Base-by-base conservation (phyloP, 2,329 filamentous ascomycete genomes). In the Aspergillus neoniger region DNA sequence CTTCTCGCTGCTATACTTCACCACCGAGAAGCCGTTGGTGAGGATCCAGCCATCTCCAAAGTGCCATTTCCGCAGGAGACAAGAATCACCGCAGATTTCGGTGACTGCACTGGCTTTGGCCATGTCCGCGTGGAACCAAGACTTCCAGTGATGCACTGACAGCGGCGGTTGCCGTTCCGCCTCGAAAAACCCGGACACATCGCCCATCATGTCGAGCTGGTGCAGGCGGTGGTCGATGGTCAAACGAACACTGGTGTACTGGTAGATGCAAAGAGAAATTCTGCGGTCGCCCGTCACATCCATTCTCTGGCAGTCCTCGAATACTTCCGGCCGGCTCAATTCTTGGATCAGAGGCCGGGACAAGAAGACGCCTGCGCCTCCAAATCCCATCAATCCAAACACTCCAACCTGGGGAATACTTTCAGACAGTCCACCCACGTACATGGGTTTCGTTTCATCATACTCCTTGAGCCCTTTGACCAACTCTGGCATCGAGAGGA, bases 141-240 rank as follows among this genome's bases (percentile, higher is more conserved):
- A 83, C 70, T 86, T 87, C 85, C 85, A 88, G 75, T 88, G 86
- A 69, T 88, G 86, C 6, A 88, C 74, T 53, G 81, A 86, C 12
- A 87, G 73, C 0, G 84, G 82, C n/a, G 77, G 74, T 30, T 68
- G 68, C 23, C 80, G 72, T 1, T 84, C 83, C 2, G 82, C 80
- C 73, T 88, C 86, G 70, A 86, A 88, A 67, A 87, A 86, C 0
- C 86, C 86, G 2, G 82, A 81, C 21, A 81, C 72, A 61, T 88
- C 85, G 36, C 78, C 79, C 38, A 74, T 75, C 63, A 87, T 74
- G 68, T 88, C 86, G 56, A 87, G 77, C 70, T 88, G 86, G 63
- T 82, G 81, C 19, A 88, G 76, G 2, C 81, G 82, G 5, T 79
- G 78, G n/a, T 87, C 75, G 28, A 83, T 72, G 1, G 83, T 85